A percentile compares a stretch with the other conserved stretches of the same genome.
Conservation (phyloP, 2,329 filamentous ascomycete genomes). For the Pseudogymnoascus sp. region DNA sequence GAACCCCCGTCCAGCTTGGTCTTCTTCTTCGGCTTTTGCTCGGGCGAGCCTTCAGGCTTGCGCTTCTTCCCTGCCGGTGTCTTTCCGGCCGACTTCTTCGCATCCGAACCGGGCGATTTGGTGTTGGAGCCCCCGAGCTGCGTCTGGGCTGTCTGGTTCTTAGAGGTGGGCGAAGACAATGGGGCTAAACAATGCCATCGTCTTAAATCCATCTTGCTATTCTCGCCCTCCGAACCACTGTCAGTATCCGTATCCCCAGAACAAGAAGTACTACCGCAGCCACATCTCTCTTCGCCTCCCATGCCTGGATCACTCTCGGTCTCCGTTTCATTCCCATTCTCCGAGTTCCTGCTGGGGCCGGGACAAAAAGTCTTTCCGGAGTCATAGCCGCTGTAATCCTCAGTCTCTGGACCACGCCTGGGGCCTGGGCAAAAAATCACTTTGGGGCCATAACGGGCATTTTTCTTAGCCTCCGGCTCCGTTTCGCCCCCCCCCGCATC, state of each 20-base stretch:
- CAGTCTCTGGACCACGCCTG: constrained; percentile 37
- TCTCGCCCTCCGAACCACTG: too few relatives aligned
- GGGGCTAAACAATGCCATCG: background rate
- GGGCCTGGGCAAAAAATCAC: too few relatives aligned
- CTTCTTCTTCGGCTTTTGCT: background rate
- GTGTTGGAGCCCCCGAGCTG: background rate
- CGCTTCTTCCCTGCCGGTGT: background rate
- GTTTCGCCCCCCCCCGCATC: background rate
- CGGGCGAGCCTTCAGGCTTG: background rate
- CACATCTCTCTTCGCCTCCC: background rate
- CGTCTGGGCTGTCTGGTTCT: background rate
- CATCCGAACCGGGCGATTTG: background rate
- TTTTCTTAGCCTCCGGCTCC: constrained; percentile 48
- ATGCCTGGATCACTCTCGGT: background rate
- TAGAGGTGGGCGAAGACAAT: background rate
- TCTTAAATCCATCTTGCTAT: too few relatives aligned
- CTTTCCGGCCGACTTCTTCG: background rate
- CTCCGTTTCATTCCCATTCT: background rate
- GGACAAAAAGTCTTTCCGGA: background rate
- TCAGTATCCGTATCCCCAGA: too few relatives aligned
- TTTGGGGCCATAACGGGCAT: constrained; percentile 55
- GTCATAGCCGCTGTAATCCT: constrained; percentile 51
- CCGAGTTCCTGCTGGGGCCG: constrained; percentile 35
- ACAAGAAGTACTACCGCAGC: too few relatives aligned
- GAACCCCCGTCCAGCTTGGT: background rate